Conservation (phyloP, 768 basidiomycete genomes). For the Dioszegia hungarica region DNA sequence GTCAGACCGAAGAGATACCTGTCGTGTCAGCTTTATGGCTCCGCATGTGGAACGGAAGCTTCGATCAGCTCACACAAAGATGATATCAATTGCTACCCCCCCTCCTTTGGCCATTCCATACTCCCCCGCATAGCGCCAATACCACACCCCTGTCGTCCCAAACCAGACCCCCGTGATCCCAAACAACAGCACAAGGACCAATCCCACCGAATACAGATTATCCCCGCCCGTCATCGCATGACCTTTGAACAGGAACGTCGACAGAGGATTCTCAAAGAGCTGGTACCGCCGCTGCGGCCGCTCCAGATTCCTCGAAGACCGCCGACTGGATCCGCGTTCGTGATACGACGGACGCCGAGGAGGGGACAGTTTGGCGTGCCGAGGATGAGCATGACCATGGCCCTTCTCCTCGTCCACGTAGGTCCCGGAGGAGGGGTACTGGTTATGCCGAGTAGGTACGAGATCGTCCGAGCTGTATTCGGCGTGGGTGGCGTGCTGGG, state of each 20-base stretch:
- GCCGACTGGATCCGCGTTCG: neutral
- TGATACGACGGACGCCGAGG: neutral
- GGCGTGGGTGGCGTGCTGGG: slow-evolving; percentile 9
- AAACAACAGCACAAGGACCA: slow-evolving; percentile 60
- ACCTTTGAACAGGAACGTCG: slow-evolving; percentile 65
- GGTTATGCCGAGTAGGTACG: neutral
- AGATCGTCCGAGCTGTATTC: slow-evolving; percentile 24
- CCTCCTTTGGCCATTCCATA: slow-evolving; percentile 62
- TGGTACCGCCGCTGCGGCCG: slow-evolving; percentile 21
- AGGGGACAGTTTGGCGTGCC: neutral
- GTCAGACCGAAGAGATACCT: slow-evolving; percentile 36
- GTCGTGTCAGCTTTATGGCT: slow-evolving; percentile 5
- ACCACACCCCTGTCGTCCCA: slow-evolving; percentile 78
- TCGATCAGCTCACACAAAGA: slow-evolving; percentile 53
- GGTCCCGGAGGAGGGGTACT: neutral
- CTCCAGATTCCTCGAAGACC: neutral
- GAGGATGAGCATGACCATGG: no score
- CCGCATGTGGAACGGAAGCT: neutral
- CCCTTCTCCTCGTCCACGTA: neutral
- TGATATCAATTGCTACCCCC: slow-evolving; percentile 49
- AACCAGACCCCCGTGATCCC: slow-evolving; percentile 76
- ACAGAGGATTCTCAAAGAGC: slow-evolving; percentile 27
- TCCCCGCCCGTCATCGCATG: slow-evolving; percentile 79
- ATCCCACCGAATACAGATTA: slow-evolving; percentile 72
- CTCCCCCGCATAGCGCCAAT: slow-evolving; percentile 66